Conservation (phyloP, 2,329 filamentous ascomycete species). For the Alternaria viburni region DNA sequence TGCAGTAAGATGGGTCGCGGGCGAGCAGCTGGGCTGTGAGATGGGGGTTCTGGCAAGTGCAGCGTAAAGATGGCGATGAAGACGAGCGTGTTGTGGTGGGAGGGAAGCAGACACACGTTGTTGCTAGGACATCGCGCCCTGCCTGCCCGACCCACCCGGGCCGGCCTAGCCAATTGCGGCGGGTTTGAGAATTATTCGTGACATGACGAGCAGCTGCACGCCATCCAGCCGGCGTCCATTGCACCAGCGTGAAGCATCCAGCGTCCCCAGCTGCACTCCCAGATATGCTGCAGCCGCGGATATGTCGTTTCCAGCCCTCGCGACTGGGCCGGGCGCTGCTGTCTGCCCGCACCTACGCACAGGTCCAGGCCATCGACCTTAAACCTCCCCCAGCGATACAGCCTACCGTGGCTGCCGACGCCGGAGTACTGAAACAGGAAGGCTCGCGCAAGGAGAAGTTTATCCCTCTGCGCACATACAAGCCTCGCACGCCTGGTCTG, state of each 20-base stretch:
- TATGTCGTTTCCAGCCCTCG: constrained; percentile 62
- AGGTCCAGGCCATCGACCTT: constrained; percentile 47
- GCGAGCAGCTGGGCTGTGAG: background rate
- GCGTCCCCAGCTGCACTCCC: constrained; percentile 14
- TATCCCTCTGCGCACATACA: constrained; percentile 78
- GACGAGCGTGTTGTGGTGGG: constrained; percentile 24
- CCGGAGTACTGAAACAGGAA: constrained; percentile 26
- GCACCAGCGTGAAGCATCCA: constrained; percentile 18
- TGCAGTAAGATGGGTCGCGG: constrained; percentile 1
- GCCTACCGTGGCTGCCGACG: constrained; percentile 42
- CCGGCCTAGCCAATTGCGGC: constrained; percentile 34
- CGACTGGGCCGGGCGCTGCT: constrained; percentile 57
- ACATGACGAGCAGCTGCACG: constrained; percentile 27
- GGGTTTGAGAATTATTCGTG: constrained; percentile 40
- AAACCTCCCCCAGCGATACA: constrained; percentile 39
- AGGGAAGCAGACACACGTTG: constrained; percentile 19
- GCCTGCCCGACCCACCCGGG: constrained; percentile 17
- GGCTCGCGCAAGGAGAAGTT: constrained; percentile 42
- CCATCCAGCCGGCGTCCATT: constrained; percentile 27
- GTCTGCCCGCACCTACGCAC: constrained; percentile 60
- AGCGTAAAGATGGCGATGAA: constrained; percentile 11
- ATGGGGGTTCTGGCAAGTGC: constrained; percentile 14
- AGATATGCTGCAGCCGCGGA: constrained; percentile 70
- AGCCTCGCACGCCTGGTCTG: constrained; percentile 88
- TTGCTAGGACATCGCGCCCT: constrained; percentile 21